Conservation (phyloP, 768 basidiomycete species). For the Mycena galopus region DNA sequence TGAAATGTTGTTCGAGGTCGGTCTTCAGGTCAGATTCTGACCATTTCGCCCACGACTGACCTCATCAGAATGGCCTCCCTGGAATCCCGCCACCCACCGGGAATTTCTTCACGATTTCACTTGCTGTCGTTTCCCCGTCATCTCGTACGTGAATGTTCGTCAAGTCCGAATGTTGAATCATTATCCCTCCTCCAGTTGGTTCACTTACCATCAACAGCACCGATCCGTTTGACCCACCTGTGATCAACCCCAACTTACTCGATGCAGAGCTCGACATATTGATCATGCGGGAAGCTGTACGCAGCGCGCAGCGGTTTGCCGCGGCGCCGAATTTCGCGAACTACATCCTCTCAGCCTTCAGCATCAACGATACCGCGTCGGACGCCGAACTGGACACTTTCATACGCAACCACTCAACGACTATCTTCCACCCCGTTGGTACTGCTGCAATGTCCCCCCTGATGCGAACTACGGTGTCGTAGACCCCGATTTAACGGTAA, state of each 20-base stretch:
- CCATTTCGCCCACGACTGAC: too few species aligned
- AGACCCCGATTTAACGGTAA: background rate
- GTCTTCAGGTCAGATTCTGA: constrained; percentile 24
- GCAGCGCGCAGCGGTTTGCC: background rate
- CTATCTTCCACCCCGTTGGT: background rate
- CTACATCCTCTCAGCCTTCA: background rate
- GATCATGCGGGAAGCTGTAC: background rate
- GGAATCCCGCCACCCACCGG: constrained; percentile 23
- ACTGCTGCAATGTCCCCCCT: background rate
- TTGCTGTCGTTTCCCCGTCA: constrained; percentile 34
- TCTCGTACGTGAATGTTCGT: background rate
- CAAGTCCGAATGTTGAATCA: background rate
- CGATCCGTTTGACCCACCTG: background rate
- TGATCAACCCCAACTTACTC: background rate
- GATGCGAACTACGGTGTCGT: background rate
- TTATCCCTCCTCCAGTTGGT: background rate
- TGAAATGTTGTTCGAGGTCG: constrained; percentile 37
- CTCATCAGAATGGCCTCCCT: constrained; percentile 27
- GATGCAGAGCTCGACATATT: background rate
- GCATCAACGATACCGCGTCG: background rate
- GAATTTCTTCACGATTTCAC: constrained; percentile 24
- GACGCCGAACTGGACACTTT: background rate
- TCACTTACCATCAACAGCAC: background rate
- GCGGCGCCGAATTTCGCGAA: background rate
- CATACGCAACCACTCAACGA: background rate